phyloP scores from a whole-genome alignment of 495 filamentous ascomycete genomes.

The Xylaria intraflava region DNA sequence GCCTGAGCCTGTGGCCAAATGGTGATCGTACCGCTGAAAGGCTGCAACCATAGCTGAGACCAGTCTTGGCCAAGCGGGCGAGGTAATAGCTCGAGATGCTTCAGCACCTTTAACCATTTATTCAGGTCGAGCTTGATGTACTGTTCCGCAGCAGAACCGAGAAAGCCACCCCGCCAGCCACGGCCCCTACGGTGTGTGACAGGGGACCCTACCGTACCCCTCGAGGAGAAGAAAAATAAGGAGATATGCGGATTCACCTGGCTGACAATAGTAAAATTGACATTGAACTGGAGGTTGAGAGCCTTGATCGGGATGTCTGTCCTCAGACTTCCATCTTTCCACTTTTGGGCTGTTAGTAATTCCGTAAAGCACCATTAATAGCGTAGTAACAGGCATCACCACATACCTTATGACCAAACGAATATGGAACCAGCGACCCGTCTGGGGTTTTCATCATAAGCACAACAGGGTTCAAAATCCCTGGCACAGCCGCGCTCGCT shows the following conservation, averaged over 20 bases:
- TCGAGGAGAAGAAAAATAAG: constrained; percentile 94
- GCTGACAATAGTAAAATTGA: constrained; percentile 91
- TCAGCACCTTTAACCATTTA: constrained; percentile 92
- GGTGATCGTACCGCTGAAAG: constrained; percentile 89
- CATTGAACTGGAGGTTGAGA: constrained; percentile 92
- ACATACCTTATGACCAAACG: constrained; percentile 73
- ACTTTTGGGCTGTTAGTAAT: constrained; percentile 56
- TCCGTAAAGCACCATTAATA: background rate
- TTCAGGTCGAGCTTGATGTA: constrained; percentile 91
- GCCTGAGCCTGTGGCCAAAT: constrained; percentile 77
- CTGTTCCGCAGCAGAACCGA: constrained; percentile 86
- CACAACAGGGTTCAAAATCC: constrained; percentile 92
- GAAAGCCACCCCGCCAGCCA: constrained; percentile 92
- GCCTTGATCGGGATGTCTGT: constrained; percentile 95
- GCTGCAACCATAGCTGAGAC: constrained; percentile 91
- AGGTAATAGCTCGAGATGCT: constrained; percentile 85
- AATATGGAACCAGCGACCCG: constrained; percentile 71
- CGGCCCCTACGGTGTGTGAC: constrained; percentile 91
- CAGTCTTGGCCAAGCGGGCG: constrained; percentile 92
- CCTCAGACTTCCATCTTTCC: constrained; percentile 91
- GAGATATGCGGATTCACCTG: constrained; percentile 98
- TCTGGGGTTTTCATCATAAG: constrained; percentile 86
- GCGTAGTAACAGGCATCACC: constrained; percentile 16
- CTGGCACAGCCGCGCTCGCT: constrained; percentile 91
- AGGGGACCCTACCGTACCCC: constrained; percentile 83